These are phyloP conservation scores for Suhomyces emberorum DNA, from an alignment of 805 yeast species.

Conservation along the genomic window DNA sequence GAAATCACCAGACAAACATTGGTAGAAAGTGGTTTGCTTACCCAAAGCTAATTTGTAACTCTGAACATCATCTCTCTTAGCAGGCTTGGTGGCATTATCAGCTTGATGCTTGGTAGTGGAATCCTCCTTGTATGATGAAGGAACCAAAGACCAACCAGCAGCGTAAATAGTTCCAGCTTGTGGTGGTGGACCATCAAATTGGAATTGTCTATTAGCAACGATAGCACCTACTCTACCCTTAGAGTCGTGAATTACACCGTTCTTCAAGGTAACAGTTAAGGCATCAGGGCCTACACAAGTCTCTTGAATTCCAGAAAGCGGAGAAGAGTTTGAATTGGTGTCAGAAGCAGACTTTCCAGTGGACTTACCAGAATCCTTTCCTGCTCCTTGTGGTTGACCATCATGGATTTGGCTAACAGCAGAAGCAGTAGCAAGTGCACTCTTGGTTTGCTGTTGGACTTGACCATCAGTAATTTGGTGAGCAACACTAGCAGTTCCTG, in stretches of 20 bases:
- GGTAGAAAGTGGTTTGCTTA: constrained; percentile 58
- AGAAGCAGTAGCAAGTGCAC: constrained; percentile 19
- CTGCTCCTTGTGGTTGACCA: constrained; percentile 26
- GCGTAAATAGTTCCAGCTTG: constrained; percentile 47
- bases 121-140: constrained; percentile 14
- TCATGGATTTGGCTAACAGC: constrained; percentile 33
- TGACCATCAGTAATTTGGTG: constrained; percentile 52
- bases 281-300: constrained; percentile 29
- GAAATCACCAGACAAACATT: constrained; percentile 73
- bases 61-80: constrained; percentile 42
- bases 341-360: not conserved
- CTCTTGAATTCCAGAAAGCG: constrained; percentile 9
- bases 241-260: constrained; percentile 52
- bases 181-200: constrained; percentile 78
- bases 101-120: constrained; percentile 7
- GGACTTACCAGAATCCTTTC: not conserved
- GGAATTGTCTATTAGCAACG: constrained; percentile 80
- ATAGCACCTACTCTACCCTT: constrained; percentile 71
- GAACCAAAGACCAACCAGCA: constrained; percentile 24
- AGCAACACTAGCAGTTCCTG: constrained; percentile 22
- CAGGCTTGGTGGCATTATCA: constrained; percentile 7
- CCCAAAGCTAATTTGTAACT: constrained; percentile 65
- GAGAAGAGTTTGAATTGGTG: constrained; percentile 3
- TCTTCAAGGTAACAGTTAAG: constrained; percentile 53
- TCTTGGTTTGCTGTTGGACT: constrained; percentile 33